These are phyloP conservation scores for Akanthomyces lecanii DNA, from an alignment of 2,329 filamentous ascomycete species.

Conservation along the genomic window DNA sequence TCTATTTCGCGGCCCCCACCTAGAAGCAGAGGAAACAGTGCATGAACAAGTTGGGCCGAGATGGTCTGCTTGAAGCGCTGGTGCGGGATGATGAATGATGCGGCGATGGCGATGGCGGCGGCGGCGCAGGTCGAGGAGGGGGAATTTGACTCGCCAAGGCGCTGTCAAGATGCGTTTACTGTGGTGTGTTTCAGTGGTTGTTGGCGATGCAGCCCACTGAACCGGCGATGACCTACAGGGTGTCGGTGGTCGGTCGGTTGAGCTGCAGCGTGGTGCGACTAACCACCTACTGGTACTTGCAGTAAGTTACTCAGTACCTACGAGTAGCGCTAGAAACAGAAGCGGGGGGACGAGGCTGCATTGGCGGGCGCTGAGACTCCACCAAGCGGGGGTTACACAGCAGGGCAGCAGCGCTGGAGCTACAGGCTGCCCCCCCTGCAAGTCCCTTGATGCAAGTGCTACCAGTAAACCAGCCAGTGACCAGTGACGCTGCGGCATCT, in stretches of 20 bases:
- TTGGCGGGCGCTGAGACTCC: not conserved
- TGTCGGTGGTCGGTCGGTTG: no score
- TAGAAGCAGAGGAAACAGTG: not conserved
- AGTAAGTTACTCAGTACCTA: no score
- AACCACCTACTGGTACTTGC: no score
- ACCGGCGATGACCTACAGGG: no score
- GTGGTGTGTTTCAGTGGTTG: no score
- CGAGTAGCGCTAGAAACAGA: not conserved
- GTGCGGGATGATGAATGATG: not conserved
- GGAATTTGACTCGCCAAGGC: no score
- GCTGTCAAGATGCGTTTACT: no score
- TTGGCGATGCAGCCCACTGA: no score
- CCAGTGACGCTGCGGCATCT: not conserved
- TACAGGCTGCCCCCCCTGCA: not conserved
- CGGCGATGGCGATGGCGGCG: not conserved
- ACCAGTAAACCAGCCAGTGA: not conserved
- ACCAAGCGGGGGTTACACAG: not conserved
- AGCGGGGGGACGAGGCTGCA: slow-evolving; percentile 6
- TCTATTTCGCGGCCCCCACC: not conserved
- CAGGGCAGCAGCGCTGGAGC: not conserved
- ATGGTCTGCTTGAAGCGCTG: no score
- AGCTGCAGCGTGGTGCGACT: no score
- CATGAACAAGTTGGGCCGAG: not conserved
- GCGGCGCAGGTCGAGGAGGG: no score
- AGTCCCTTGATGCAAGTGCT: not conserved